Conservation (phyloP, 495 filamentous ascomycete genomes). For the Neurospora hispaniola region DNA sequence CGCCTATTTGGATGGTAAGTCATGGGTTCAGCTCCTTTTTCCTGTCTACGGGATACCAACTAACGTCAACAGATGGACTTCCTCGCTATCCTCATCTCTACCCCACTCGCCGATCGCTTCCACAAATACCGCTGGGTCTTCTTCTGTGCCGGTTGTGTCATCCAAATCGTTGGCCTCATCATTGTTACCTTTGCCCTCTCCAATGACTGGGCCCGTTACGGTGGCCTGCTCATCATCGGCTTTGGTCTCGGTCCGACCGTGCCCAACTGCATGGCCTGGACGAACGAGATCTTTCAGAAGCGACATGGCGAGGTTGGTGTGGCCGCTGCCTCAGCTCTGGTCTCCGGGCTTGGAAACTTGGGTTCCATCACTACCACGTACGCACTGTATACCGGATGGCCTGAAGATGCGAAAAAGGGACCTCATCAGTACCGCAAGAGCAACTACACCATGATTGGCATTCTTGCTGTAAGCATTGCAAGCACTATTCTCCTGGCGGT, state of each 20-base stretch:
- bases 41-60: neutral
- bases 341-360: slow-evolving; percentile 76
- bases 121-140: slow-evolving; percentile 74
- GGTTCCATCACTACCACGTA: slow-evolving; percentile 82
- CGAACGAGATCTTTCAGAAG: slow-evolving; percentile 78
- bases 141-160: slow-evolving; percentile 59
- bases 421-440: slow-evolving; percentile 68
- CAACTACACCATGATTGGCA: slow-evolving; percentile 81
- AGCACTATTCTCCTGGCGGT: slow-evolving; percentile 56
- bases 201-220: slow-evolving; percentile 77
- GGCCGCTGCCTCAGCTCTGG: slow-evolving; percentile 75
- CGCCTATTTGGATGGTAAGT: slow-evolving; percentile 83
- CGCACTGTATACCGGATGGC: slow-evolving; percentile 80
- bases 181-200: slow-evolving; percentile 62
- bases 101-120: slow-evolving; percentile 79
- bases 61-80: slow-evolving; percentile 56
- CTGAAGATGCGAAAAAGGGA: slow-evolving; percentile 54
- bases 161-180: slow-evolving; percentile 77
- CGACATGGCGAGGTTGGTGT: slow-evolving; percentile 88
- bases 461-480: slow-evolving; percentile 65
- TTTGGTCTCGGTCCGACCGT: slow-evolving; percentile 89
- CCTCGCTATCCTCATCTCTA: slow-evolving; percentile 75
- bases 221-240: slow-evolving; percentile 78
- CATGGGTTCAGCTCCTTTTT: neutral
- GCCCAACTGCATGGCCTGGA: slow-evolving; percentile 89